Evolutionary conservation across 805 yeast genomes (phyloP), one percentile per base, ranked within the genome.

Genomic region (Metschnikowia orientalis): DNA sequence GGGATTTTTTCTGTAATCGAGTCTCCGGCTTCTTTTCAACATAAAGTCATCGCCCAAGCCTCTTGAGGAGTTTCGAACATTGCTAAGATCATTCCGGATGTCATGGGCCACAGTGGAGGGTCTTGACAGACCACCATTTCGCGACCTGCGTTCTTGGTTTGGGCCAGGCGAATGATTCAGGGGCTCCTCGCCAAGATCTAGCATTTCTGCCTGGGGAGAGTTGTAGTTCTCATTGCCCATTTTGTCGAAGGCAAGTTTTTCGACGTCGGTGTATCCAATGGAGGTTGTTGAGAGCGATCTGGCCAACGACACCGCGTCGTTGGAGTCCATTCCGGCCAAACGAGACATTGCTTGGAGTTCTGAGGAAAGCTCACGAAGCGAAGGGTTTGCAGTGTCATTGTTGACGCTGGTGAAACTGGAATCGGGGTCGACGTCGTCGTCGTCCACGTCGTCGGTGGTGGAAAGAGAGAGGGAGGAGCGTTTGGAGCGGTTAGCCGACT

Each of bases 291-390:
- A 81, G 30, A 87, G 66, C 1, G 92, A 78, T 49, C 94, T 66
- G 0, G 95, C 95, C 35, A 86, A 64, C 0, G 94, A 77, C 4
- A 81, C 80, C 1, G 95, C 94, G 61, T 86, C 94, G 23, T 79
- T 73, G 4, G 87, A 79, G 33, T 77, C 80, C 56, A 84, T 60
- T 0, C 94, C 92, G 0, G 90, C 95, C 57, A 78, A 65, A 43
- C 79, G 81, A 0, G 90, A 77, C 28, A 88, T 63, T 28, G 71
- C 75, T 43, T 84, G 82, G 34, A 89, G 63, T 55, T 89, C 95
- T 40, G 64, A 75, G 3, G 95, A 81, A 22, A 84, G 69, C 34
- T 80, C 85, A 38, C 75, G 73, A 45, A 84, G 62, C 0, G 90
- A 80, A 3, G 88, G 84, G 47, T 75, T 72, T 18, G 23, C 17